phyloP scores from a whole-genome alignment of 2,329 filamentous ascomycete species.

The Phialocephala sp. region DNA sequence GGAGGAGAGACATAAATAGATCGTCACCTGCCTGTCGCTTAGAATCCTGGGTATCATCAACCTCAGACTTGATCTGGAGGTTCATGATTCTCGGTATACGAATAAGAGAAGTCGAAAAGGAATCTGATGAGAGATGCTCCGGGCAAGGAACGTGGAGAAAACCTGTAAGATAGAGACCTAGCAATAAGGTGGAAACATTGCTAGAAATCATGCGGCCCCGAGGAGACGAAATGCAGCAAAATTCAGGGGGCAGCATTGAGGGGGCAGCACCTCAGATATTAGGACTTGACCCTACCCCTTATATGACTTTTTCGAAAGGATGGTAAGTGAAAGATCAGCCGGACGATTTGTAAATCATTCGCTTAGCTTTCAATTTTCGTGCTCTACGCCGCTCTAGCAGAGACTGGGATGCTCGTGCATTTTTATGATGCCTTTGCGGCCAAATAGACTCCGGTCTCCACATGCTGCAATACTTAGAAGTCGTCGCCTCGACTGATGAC shows the following conservation, averaged over 20 bases:
- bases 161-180: background rate
- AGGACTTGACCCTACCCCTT: background rate
- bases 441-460: background rate
- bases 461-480: slow-evolving; percentile 56
- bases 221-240: too few relatives aligned
- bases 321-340: background rate
- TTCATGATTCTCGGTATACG: background rate
- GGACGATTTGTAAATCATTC: background rate
- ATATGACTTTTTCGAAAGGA: background rate
- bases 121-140: background rate
- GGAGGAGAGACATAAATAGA: background rate
- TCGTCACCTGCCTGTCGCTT: background rate
- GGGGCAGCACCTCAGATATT: slow-evolving; percentile 10
- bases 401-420: background rate
- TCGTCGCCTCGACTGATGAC: slow-evolving; percentile 86
- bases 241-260: slow-evolving; percentile 5
- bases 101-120: background rate
- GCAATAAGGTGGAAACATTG: slow-evolving; percentile 15
- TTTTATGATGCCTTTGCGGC: background rate
- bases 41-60: background rate
- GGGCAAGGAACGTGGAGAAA: background rate
- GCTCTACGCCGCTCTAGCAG: background rate
- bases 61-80: background rate
- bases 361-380: background rate
- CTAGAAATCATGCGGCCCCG: slow-evolving; percentile 8